These are phyloP conservation scores for Colletotrichum sublineola DNA, from an alignment of 2,329 filamentous ascomycete genomes.

Conservation along the genomic window DNA sequence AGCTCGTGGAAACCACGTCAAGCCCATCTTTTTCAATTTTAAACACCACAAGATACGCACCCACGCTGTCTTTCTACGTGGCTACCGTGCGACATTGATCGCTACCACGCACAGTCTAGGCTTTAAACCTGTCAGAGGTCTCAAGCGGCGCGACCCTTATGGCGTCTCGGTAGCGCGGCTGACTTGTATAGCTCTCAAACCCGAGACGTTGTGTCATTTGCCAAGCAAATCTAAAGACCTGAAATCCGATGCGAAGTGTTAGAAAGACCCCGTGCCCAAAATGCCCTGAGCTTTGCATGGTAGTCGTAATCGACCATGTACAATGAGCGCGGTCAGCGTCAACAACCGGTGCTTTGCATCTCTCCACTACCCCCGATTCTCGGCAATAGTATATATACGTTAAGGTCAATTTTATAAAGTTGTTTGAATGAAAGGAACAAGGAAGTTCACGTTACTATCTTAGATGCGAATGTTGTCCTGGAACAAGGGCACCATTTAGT, in stretches of 20 bases:
- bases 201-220: conserved; percentile 7
- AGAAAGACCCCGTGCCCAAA: neutral
- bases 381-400: neutral
- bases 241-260: neutral
- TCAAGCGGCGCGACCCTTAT: conserved; percentile 17
- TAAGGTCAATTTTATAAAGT: too few relatives aligned
- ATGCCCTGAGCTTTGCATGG: neutral
- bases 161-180: conserved; percentile 3
- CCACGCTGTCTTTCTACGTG: conserved; percentile 24
- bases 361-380: neutral
- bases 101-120: conserved; percentile 11
- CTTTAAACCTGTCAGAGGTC: conserved; percentile 21
- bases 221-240: neutral
- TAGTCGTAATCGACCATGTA: neutral
- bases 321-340: neutral
- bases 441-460: fast-evolving
- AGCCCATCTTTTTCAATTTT: neutral
- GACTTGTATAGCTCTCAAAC: neutral
- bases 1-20: conserved; percentile 9
- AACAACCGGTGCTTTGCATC: neutral
- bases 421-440: neutral
- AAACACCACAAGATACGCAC: conserved; percentile 4
- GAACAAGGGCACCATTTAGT: neutral
- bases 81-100: conserved; percentile 29
- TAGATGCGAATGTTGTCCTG: fast-evolving